Percentiles rank a stretch among this genome's conserved stretches.
Evolutionary conservation across 176 grass and related monocot species (phyloP).

Genomic region (Carex parvula): DNA sequence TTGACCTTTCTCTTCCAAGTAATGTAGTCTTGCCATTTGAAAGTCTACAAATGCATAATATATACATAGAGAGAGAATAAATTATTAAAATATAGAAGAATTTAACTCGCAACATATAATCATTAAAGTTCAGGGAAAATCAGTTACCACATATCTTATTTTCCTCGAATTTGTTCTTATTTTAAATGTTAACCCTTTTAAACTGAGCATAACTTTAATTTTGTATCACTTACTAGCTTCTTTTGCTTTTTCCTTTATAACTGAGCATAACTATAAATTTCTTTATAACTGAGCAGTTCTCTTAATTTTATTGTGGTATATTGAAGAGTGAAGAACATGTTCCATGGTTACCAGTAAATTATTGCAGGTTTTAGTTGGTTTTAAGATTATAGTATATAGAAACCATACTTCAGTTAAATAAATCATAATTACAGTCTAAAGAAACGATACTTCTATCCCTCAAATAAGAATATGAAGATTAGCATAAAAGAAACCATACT

Average conservation of each 20-base stretch:
- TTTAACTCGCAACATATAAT: not conserved
- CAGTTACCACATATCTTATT: not conserved
- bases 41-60: conserved; percentile 46
- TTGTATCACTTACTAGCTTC: not conserved
- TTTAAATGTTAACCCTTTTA: not conserved
- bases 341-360: not conserved
- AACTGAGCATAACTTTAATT: not conserved
- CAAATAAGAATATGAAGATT: not conserved
- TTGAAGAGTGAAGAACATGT: not conserved
- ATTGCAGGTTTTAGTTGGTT: not conserved
- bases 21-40: conserved; percentile 99
- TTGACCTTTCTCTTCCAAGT: conserved; percentile 83
- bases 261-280: not conserved
- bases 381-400: not conserved
- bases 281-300: not conserved
- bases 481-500: not conserved
- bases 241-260: not conserved
- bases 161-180: not conserved
- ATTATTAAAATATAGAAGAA: not conserved
- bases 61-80: not conserved
- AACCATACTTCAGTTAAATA: not conserved
- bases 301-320: not conserved
- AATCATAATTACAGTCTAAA: not conserved
- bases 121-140: not conserved
- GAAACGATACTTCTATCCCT: not conserved